Evolutionary conservation across 371 early-diverging fungal species (phyloP).

Genomic region (Choanephora cucurbitarum): DNA sequence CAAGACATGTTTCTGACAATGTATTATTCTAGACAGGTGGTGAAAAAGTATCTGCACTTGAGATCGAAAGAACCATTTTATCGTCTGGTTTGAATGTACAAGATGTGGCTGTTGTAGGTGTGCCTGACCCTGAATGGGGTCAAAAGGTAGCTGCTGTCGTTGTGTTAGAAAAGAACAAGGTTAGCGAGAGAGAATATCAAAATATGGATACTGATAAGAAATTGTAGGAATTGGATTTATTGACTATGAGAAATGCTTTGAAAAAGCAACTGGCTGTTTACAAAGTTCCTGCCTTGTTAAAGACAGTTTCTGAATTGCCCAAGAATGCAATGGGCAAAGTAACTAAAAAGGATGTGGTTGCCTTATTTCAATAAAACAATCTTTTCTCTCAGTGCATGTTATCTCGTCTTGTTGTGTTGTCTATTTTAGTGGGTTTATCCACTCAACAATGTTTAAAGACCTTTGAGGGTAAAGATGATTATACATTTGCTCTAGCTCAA

Average conservation of each 20-base stretch:
- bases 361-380: slow-evolving; percentile 38
- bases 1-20: not conserved
- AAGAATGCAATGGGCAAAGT: slow-evolving; percentile 91
- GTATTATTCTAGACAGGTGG: slow-evolving; percentile 64
- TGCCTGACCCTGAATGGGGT: slow-evolving; percentile 78
- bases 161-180: slow-evolving; percentile 41
- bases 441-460: slow-evolving; percentile 17
- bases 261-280: slow-evolving; percentile 69
- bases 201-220: not conserved
- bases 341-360: slow-evolving; percentile 73
- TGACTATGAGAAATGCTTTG: slow-evolving; percentile 51
- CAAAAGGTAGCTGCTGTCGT: slow-evolving; percentile 74
- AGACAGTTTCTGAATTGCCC: slow-evolving; percentile 62
- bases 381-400: slow-evolving; percentile 1
- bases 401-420: slow-evolving; percentile 3
- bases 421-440: not conserved
- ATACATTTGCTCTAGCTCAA: slow-evolving; percentile 22
- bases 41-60: slow-evolving; percentile 84
- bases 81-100: slow-evolving; percentile 53
- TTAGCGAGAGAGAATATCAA: slow-evolving; percentile 4
- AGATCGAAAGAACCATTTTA: slow-evolving; percentile 81
- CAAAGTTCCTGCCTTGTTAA: slow-evolving; percentile 67
- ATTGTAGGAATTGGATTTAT: slow-evolving; percentile 42
- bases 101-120: slow-evolving; percentile 79
- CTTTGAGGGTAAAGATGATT: slow-evolving; percentile 8